Evolutionary conservation across 2,329 filamentous ascomycete genomes (phyloP), one percentile per base, ranked within the genome.

Genomic region (Fusarium nygamai): DNA sequence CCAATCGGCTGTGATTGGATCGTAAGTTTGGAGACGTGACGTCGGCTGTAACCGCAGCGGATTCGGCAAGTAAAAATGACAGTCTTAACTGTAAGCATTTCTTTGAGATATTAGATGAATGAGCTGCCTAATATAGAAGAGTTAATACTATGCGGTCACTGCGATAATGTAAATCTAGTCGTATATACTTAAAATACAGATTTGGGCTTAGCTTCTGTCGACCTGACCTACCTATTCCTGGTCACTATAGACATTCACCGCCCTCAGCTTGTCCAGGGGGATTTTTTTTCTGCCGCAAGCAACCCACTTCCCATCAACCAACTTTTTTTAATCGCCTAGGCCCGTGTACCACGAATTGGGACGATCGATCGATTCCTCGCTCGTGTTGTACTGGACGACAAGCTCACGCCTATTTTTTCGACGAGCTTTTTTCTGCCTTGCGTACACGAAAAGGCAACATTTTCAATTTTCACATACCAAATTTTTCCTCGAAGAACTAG

Each of bases 201-300:
- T 51, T 7, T 16, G 6, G 27, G n/a, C 13, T 27, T 27, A 22
- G 50, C 8, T 14, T 34, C 31, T 34, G 17, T 34, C 47, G 12
- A 7, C 29, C 3, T 27, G 19, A 36, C 9, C 4, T 11, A 36
- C 33, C 31, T 53, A 53, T 36, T 27, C 50, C 50, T 13, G n/a
- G n/a, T 36, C n/a, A 47, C 20, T 34, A 6, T 48, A 41, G 36
- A 41, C 39, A 20, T 53, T 77, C 67, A 78, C 76, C 76, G 76
- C 76, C 75, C 34, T 56, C 63, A 71, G 67, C 58, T 69, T 20
- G 58, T 59, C 69, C 64, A 67, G 67, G 73, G 61, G 61, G 64
- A 57, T 67, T 72, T 78, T 79, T 78, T 79, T 79, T 78, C 77
- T 79, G 77, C 77, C 77, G 65, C 41, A 36, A 24, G 1, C 48